Base-by-base conservation (phyloP, 2,329 filamentous ascomycete genomes). In the Penicillium verrucosum region DNA sequence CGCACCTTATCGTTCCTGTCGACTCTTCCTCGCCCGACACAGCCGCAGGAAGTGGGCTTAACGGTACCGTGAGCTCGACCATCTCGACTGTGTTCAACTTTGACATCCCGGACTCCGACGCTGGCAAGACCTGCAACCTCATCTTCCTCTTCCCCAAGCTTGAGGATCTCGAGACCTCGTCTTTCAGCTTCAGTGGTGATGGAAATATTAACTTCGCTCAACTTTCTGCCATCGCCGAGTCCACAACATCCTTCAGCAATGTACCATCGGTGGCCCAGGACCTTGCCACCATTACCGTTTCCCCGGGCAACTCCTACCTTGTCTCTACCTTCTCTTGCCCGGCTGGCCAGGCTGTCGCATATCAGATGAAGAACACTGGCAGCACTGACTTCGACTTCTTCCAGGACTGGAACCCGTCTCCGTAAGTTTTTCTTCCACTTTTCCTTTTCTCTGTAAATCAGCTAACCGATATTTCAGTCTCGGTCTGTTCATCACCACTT, bases 1-100 rank as follows among this genome's bases (percentile, higher is more conserved):
- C 86, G 10, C 82, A 87, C 65, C 76, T 88, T 54, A 87, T 89
- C 65, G 71, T 88, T 32, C 81, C 84, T 5, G 72, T 89, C 60
- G 78, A 85, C 72, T 80, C 79, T 3, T 72, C 77, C 16, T 73
- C 80, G 16, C 84, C 85, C 0, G 71, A 81, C 68, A 77, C 73
- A 4, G 75, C 81, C 0, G 73, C 74, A 42, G 85, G 85, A 8
- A 84, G 80, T 2, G 79, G 78, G 1, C 81, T 77, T 73, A 81
- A 82, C 60, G 85, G 84, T 51, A 78, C 80, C 11, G 76, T 87
- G 37, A 82, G 81, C 12, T 71, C 77, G 18, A 75, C 72, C 21
- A 71, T 82, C 47, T 82, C 81, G 10, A 81, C 82, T 12, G 81
- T 89, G 66, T 89, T 87, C 81, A 88, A 88, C 76, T 89, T 89